phyloP scores from a whole-genome alignment of 495 filamentous ascomycete genomes.

The Penicillium roqueforti region DNA sequence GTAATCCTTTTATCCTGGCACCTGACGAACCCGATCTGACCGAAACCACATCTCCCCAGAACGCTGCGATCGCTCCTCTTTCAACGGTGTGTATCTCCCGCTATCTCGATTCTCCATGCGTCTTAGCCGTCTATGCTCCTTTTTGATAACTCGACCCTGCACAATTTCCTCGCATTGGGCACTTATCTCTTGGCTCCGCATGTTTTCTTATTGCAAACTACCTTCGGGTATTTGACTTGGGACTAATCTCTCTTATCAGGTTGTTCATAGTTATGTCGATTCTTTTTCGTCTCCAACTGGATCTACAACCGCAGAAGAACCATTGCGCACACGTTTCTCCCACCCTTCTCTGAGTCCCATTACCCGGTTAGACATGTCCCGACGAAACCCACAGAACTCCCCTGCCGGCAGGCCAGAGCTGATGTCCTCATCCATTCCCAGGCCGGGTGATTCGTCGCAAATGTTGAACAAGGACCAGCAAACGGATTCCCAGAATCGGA shows the following conservation, averaged over 20 bases:
- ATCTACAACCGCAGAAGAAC: slow-evolving; percentile 23
- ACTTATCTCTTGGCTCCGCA: neutral
- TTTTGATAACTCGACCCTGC: neutral
- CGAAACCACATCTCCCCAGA: neutral
- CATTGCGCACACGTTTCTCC: slow-evolving; percentile 24
- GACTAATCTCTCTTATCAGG: slow-evolving; percentile 15
- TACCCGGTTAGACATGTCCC: slow-evolving; percentile 29
- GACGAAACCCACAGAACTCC: slow-evolving; percentile 1
- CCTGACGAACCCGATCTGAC: neutral
- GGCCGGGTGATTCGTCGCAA: slow-evolving; percentile 14
- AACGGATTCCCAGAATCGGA: slow-evolving; percentile 10
- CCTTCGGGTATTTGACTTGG: neutral
- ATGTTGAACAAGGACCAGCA: slow-evolving; percentile 18
- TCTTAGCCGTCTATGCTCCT: slow-evolving; percentile 1
- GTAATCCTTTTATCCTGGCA: neutral
- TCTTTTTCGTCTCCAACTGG: slow-evolving; percentile 9
- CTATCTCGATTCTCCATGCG: slow-evolving; percentile 7
- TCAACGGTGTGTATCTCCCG: slow-evolving; percentile 16
- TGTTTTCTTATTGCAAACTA: neutral
- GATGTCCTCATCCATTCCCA: slow-evolving; percentile 4
- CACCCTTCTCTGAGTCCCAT: slow-evolving; percentile 24
- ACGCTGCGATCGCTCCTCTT: slow-evolving; percentile 5
- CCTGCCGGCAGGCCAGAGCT: slow-evolving; percentile 10
- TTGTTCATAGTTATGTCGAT: slow-evolving; percentile 33
- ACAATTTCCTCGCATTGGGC: neutral